Base-by-base conservation (phyloP, 2,329 filamentous ascomycete genomes). In the Fusarium guadeloupense region DNA sequence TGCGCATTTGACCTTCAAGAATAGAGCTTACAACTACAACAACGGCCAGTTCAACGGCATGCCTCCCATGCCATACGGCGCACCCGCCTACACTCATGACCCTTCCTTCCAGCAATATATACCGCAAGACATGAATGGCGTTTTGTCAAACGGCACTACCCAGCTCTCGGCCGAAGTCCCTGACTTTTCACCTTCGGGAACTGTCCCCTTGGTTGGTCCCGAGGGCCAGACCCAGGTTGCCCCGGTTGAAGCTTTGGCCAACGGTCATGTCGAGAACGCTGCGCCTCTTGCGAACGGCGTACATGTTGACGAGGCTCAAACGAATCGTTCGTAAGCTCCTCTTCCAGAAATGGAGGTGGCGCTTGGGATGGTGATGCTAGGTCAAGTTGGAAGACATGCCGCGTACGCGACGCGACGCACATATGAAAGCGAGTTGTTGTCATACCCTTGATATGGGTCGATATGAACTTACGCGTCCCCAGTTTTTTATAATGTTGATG, bases 151-250 rank as follows among this genome's bases (percentile, higher is more conserved):
- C 43, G 68, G 68, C 10, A 41, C 64, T 19, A 76, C 66, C 37
- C 75, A 76, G 55, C 67, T 78, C 19, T 78, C 76, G 16, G 76
- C 76, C 13, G 70, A 75, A 43, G 77, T 78, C 5, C 75, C 76
- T 1, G 75, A 76, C 59, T 78, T 78, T 61, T 73, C 76, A 12
- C 76, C 76, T 21, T 72, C 74, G 6, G 74, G 70, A 17, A 56
- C 47, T 9, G 39, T 64, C 21, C 62, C 59, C 30, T 26, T 66
- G 5, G 35, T 50, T 45, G 64, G 58, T 12, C 26, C 59, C 14
- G 44, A 56, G 17, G 49, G 55, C n/a, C 57, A 62, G 30, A 40
- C 33, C 21, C 62, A 57, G 34, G 13, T 41, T 13, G 39, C 48
- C 49, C 59, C 56, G 28, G 34, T 46, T 21, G 58, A 56, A 17